A percentile compares a stretch with the other conserved stretches of the same genome.
These are phyloP conservation scores for Euphorbia schlechtendalii DNA, from an alignment of 441 rosid genomes.

Conservation along the genomic window DNA sequence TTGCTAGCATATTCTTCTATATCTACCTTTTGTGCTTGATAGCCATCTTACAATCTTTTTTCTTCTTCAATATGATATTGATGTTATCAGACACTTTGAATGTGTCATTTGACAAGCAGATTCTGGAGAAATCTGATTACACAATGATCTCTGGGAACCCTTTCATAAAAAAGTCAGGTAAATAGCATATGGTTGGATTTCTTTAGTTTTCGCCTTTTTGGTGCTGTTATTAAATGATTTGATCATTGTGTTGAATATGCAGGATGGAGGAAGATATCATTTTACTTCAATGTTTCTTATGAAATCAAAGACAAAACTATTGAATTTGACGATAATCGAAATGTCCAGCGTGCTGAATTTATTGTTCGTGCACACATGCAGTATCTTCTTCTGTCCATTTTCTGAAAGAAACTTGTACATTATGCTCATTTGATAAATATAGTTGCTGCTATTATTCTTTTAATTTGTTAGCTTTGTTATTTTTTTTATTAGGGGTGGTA, in stretches of 20 bases:
- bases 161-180: conserved; percentile 87
- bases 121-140: conserved; percentile 81
- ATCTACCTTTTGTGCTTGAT: background rate
- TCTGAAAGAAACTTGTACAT: background rate
- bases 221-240: conserved; percentile 6
- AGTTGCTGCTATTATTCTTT: background rate
- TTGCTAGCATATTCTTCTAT: background rate
- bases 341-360: conserved; percentile 90
- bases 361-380: conserved; percentile 85
- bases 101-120: conserved; percentile 39
- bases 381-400: conserved; percentile 35
- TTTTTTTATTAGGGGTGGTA: conserved; percentile 58
- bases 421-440: background rate
- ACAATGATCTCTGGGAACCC: conserved; percentile 80
- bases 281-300: conserved; percentile 78
- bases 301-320: conserved; percentile 85
- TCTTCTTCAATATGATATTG: background rate
- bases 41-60: background rate
- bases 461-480: conserved; percentile 6
- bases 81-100: background rate
- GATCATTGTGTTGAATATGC: conserved; percentile 15
- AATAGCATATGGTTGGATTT: conserved; percentile 7
- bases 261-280: conserved; percentile 98
- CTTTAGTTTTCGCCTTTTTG: background rate
- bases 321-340: conserved; percentile 77